Conservation (phyloP, 1,284 basidiomycete species). For the Ustilago sp. region DNA sequence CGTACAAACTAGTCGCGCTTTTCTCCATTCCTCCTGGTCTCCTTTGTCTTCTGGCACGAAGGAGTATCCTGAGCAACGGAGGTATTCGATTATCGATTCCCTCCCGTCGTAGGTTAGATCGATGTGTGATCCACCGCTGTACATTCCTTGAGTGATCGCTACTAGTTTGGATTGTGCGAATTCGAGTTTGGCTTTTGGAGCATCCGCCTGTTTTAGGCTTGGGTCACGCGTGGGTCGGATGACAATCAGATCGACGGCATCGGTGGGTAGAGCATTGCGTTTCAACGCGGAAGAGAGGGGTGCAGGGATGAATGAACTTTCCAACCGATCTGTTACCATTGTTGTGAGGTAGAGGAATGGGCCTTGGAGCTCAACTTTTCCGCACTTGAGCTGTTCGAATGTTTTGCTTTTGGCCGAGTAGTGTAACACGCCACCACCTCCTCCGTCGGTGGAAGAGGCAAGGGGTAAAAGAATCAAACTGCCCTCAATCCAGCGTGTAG, state of each 20-base stretch:
- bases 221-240: slow-evolving; percentile 83
- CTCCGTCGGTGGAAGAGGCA: slow-evolving; percentile 31
- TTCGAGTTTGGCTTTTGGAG: not conserved
- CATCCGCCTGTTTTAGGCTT: slow-evolving; percentile 23
- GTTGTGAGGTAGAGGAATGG: slow-evolving; percentile 87
- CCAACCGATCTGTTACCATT: slow-evolving; percentile 84
- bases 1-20: slow-evolving; percentile 28
- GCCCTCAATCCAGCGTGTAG: slow-evolving; percentile 79
- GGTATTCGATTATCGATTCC: slow-evolving; percentile 80
- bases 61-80: slow-evolving; percentile 82
- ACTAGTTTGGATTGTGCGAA: slow-evolving; percentile 44
- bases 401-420: slow-evolving; percentile 75
- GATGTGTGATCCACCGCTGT: slow-evolving; percentile 57
- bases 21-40: not conserved
- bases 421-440: slow-evolving; percentile 71
- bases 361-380: slow-evolving; percentile 71
- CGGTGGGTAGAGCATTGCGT: slow-evolving; percentile 13
- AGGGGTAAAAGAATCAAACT: slow-evolving; percentile 73
- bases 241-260: slow-evolving; percentile 81
- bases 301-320: slow-evolving; percentile 81
- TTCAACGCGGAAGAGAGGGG: slow-evolving; percentile 72
- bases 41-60: slow-evolving; percentile 67
- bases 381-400: slow-evolving; percentile 71
- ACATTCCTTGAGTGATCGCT: slow-evolving; percentile 57
- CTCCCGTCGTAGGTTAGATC: slow-evolving; percentile 38